phyloP scores from a whole-genome alignment of 2,329 filamentous ascomycete species.

The Talaromyces marneffei region DNA sequence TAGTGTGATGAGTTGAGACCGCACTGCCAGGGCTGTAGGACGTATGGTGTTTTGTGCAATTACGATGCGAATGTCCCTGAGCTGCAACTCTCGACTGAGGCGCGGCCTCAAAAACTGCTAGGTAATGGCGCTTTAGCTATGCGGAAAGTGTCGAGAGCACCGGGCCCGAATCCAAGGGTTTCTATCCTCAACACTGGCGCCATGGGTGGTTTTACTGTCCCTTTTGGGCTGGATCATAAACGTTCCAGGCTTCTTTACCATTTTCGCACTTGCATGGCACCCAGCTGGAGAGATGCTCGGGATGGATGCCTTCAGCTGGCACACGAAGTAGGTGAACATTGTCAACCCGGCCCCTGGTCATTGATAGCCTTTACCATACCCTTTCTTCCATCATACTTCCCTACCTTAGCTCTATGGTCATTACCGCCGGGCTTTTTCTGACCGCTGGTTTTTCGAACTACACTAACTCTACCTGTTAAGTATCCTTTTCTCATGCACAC shows the following conservation, averaged over 20 bases:
- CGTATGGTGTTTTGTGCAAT: conserved; percentile 45
- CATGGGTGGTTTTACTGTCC: not conserved
- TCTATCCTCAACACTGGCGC: not conserved
- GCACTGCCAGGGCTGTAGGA: conserved; percentile 38
- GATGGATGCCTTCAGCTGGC: not conserved
- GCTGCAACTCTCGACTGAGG: conserved; percentile 25
- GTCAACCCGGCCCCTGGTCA: not conserved
- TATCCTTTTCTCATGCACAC: conserved; percentile 46
- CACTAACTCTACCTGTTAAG: conserved; percentile 19
- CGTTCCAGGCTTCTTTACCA: not conserved
- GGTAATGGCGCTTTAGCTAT: no score
- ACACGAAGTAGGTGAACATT: not conserved
- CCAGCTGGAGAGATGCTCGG: not conserved
- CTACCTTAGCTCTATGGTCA: not conserved
- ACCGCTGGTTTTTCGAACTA: conserved; percentile 1
- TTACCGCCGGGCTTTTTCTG: not conserved
- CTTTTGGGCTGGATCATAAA: not conserved
- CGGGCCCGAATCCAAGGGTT: not conserved
- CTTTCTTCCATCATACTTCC: not conserved
- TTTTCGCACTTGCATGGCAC: not conserved
- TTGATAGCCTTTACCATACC: not conserved
- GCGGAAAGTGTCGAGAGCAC: not conserved
- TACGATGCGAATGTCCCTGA: conserved; percentile 34
- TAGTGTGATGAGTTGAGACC: conserved; percentile 47
- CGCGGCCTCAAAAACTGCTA: not conserved